phyloP scores from a whole-genome alignment of 139 green algal genomes.

The Chlorella sp. region DNA sequence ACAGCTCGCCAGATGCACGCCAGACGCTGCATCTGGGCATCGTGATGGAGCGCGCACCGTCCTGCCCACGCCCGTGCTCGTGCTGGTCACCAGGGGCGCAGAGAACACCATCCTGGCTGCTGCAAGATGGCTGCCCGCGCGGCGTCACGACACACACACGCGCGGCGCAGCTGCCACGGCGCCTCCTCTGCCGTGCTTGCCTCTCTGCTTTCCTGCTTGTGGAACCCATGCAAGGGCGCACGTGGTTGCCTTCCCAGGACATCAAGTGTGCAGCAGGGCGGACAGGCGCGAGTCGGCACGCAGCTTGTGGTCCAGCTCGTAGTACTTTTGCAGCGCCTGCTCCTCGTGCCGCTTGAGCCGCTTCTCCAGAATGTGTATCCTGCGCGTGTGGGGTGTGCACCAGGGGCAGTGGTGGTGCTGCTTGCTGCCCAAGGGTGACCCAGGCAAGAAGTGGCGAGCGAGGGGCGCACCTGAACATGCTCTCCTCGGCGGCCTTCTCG shows the following conservation, averaged over 20 bases:
- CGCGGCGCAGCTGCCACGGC: too few species aligned
- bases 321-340: slow-evolving; percentile 78
- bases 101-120: neutral
- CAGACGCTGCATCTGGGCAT: too few species aligned
- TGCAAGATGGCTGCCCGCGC: too few species aligned
- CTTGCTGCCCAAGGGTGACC: too few species aligned
- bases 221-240: too few species aligned
- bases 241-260: too few species aligned
- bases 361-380: slow-evolving; percentile 73
- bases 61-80: neutral
- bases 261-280: slow-evolving; percentile 37
- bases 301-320: slow-evolving; percentile 73
- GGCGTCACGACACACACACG: too few species aligned
- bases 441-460: too few species aligned
- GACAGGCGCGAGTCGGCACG: slow-evolving; percentile 56
- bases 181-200: neutral
- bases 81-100: neutral
- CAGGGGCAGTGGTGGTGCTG: too few species aligned
- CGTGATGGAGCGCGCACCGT: too few species aligned
- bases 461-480: slow-evolving; percentile 30
- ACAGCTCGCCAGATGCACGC: too few species aligned
- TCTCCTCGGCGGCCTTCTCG: slow-evolving; percentile 63
- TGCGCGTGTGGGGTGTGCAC: slow-evolving; percentile 15
- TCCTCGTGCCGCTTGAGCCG: slow-evolving; percentile 79
- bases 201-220: too few species aligned